A percentile compares a stretch with the other conserved stretches of the same genome.
Evolutionary conservation across 257 asterid genomes (phyloP).

Genomic region (Salvia rosmarinus): DNA sequence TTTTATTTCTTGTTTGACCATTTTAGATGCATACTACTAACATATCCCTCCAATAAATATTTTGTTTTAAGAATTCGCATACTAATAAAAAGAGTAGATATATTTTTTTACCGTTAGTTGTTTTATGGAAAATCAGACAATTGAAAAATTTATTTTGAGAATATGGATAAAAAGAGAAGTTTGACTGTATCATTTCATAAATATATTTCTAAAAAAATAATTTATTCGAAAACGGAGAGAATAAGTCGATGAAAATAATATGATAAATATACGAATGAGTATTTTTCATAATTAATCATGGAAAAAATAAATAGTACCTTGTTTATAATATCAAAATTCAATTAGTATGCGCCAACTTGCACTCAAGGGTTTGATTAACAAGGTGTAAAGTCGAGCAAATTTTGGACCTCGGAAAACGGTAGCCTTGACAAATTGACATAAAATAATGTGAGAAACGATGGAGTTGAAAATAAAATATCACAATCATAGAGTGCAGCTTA

Average conservation of each 20-base stretch:
- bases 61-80: too few relatives aligned
- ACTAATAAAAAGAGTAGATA: too few relatives aligned
- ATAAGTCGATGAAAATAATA: too few relatives aligned
- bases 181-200: too few relatives aligned
- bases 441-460: background rate
- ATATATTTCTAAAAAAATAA: too few relatives aligned
- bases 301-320: background rate
- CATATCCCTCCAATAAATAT: too few relatives aligned
- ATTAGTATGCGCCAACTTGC: slow-evolving; percentile 3
- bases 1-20: background rate
- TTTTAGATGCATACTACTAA: background rate
- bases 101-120: too few relatives aligned
- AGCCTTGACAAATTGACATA: background rate
- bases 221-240: too few relatives aligned
- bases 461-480: background rate
- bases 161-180: too few relatives aligned
- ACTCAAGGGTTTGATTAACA: background rate
- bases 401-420: background rate
- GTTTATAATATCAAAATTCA: background rate
- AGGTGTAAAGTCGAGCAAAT: background rate
- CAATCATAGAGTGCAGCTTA: slow-evolving; percentile 34
- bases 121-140: too few relatives aligned
- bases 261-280: background rate
- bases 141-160: too few relatives aligned
- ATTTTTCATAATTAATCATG: background rate